phyloP scores from a whole-genome alignment of 2,329 filamentous ascomycete species.

The Cryphonectria nitschkei region DNA sequence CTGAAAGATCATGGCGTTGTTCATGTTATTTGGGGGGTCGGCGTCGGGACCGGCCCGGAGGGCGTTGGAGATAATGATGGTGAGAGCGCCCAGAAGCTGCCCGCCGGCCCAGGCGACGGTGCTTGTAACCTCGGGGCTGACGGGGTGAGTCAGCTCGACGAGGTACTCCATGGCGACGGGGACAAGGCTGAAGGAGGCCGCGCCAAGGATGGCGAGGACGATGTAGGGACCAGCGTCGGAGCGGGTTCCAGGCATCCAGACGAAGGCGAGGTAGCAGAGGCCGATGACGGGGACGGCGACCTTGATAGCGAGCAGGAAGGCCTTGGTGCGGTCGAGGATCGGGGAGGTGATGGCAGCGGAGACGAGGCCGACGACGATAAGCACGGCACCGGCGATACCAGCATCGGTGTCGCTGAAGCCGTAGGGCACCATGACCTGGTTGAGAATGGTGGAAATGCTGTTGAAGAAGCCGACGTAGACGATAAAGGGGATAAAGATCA shows the following conservation, averaged over 20 bases:
- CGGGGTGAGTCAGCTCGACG: conserved; percentile 84
- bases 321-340: conserved; percentile 82
- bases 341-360: conserved; percentile 76
- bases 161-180: conserved; percentile 87
- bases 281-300: conserved; percentile 75
- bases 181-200: conserved; percentile 76
- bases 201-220: conserved; percentile 76
- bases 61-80: conserved; percentile 81
- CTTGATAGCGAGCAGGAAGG: conserved; percentile 75
- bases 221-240: conserved; percentile 71
- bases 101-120: conserved; percentile 86
- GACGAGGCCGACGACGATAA: conserved; percentile 87
- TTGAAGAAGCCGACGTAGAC: conserved; percentile 95
- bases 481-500: conserved; percentile 79
- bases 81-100: conserved; percentile 81
- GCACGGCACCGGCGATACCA: conserved; percentile 84
- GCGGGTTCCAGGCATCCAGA: conserved; percentile 75
- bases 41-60: conserved; percentile 60
- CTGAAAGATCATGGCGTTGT: conserved; percentile 74
- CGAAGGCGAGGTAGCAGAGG: conserved; percentile 73
- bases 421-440: conserved; percentile 88
- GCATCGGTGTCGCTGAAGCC: conserved; percentile 82
- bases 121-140: conserved; percentile 82
- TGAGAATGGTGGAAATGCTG: conserved; percentile 82
- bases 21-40: conserved; percentile 72